These are phyloP conservation scores for Yamadazyma paraphyllophila DNA, from an alignment of 805 yeast genomes.

Conservation along the genomic window DNA sequence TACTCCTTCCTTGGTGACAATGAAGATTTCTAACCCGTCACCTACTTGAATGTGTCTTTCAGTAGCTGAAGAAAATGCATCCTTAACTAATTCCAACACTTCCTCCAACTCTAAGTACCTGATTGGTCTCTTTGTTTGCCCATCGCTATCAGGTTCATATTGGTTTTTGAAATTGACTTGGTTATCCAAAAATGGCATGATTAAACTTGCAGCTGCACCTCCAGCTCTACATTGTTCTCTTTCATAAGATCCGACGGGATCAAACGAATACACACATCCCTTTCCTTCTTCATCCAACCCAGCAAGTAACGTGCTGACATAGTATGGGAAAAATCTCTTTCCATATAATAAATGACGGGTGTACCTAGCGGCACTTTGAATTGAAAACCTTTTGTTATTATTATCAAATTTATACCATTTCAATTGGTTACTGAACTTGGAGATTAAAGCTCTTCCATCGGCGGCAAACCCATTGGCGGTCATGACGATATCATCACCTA, in stretches of 20 bases:
- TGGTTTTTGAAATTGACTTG: slow-evolving; percentile 97
- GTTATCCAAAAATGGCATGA: slow-evolving; percentile 96
- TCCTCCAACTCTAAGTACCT: slow-evolving; percentile 75
- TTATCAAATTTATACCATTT: slow-evolving; percentile 94
- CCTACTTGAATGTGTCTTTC: slow-evolving; percentile 99
- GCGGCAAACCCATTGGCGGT: slow-evolving; percentile 97
- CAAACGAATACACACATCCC: slow-evolving; percentile 94
- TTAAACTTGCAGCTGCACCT: slow-evolving; percentile 93
- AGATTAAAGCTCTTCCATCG: slow-evolving; percentile 83
- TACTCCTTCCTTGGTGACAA: slow-evolving; percentile 92
- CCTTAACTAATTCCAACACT: slow-evolving; percentile 83
- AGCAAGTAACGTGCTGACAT: slow-evolving; percentile 91
- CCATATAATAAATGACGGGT: slow-evolving; percentile 88
- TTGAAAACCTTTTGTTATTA: slow-evolving; percentile 61
- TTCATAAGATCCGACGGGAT: slow-evolving; percentile 97
- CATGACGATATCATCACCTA: slow-evolving; percentile 83
- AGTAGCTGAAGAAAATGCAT: slow-evolving; percentile 93
- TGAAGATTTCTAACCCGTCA: slow-evolving; percentile 87
- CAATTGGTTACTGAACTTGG: slow-evolving; percentile 63
- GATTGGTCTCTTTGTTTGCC: slow-evolving; percentile 57
- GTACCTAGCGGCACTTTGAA: slow-evolving; percentile 81
- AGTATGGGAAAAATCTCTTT: slow-evolving; percentile 94
- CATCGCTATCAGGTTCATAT: slow-evolving; percentile 73
- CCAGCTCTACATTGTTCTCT: slow-evolving; percentile 97
- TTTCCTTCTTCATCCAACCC: slow-evolving; percentile 90